Evolutionary conservation across 176 grass and related monocot genomes (phyloP).

Genomic region (Musa schizocarpa): DNA sequence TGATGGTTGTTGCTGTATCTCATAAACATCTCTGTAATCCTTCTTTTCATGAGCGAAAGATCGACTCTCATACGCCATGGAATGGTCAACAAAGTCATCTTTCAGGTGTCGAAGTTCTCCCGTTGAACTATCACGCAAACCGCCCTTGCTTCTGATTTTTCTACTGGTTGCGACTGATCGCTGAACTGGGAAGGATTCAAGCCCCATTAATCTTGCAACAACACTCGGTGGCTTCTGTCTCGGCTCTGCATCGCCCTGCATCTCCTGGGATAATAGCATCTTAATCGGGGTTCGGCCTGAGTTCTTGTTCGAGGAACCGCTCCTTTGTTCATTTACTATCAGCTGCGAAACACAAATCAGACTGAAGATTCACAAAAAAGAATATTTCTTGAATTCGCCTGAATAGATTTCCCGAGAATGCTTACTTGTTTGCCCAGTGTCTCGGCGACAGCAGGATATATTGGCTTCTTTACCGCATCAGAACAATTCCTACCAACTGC

Average conservation of each 20-base stretch:
- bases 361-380: background rate
- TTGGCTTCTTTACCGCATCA: background rate
- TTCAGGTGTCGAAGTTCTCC: conserved; percentile 29
- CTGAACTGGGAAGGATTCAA: conserved; percentile 41
- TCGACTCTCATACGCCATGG: background rate
- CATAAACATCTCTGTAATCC: conserved; percentile 20
- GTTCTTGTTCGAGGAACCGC: conserved; percentile 36
- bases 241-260: conserved; percentile 52
- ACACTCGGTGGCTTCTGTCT: conserved; percentile 57
- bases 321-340: conserved; percentile 37
- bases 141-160: conserved; percentile 15
- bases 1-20: conserved; percentile 19
- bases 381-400: background rate
- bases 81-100: conserved; percentile 27
- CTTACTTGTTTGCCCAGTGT: conserved; percentile 1
- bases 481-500: conserved; percentile 1
- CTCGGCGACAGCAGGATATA: background rate
- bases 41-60: background rate
- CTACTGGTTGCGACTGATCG: conserved; percentile 25
- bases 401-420: background rate
- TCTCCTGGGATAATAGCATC: conserved; percentile 77
- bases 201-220: conserved; percentile 85
- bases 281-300: conserved; percentile 46
- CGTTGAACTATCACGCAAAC: conserved; percentile 20
- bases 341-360: background rate